These are phyloP conservation scores for Mycena venus DNA, from an alignment of 768 basidiomycete species.

Conservation along the genomic window DNA sequence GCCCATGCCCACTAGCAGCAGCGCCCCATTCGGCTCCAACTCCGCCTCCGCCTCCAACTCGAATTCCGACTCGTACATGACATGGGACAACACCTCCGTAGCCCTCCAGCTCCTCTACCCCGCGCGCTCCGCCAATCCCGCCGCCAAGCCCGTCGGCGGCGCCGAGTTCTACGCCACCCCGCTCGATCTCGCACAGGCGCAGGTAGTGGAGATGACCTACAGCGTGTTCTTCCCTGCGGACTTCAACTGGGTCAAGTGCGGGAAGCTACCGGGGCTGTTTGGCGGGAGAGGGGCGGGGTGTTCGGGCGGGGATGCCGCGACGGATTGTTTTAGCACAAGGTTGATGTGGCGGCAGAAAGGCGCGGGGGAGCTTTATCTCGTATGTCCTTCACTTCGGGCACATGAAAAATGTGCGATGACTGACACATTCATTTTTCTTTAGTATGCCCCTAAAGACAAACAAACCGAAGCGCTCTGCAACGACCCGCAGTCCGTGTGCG, in stretches of 20 bases:
- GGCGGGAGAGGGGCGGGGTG: conserved; percentile 77
- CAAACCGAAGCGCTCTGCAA: conserved; percentile 73
- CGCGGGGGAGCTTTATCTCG: conserved; percentile 82
- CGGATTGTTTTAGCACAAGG: conserved; percentile 85
- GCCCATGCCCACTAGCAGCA: neutral
- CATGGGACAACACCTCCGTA: conserved; percentile 50
- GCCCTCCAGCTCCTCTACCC: conserved; percentile 79
- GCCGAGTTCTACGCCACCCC: conserved; percentile 74
- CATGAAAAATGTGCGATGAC: neutral
- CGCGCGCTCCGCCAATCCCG: conserved; percentile 77
- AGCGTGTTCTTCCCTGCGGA: conserved; percentile 82
- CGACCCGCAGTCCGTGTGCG: conserved; percentile 73
- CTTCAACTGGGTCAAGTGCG: conserved; percentile 85
- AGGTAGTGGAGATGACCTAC: conserved; percentile 72
- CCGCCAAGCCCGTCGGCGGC: conserved; percentile 73
- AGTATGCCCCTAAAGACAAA: conserved; percentile 84
- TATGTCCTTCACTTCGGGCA: conserved; percentile 47
- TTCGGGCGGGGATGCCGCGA: conserved; percentile 81
- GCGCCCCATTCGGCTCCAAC: neutral
- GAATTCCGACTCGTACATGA: conserved; percentile 4
- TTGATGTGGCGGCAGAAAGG: conserved; percentile 86
- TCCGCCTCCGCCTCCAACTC: neutral
- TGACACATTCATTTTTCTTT: neutral
- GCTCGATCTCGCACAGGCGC: conserved; percentile 58
- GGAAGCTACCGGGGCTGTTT: conserved; percentile 88